These are phyloP conservation scores for Penicillium atrosanguineum DNA, from an alignment of 495 filamentous ascomycete species.

Conservation along the genomic window DNA sequence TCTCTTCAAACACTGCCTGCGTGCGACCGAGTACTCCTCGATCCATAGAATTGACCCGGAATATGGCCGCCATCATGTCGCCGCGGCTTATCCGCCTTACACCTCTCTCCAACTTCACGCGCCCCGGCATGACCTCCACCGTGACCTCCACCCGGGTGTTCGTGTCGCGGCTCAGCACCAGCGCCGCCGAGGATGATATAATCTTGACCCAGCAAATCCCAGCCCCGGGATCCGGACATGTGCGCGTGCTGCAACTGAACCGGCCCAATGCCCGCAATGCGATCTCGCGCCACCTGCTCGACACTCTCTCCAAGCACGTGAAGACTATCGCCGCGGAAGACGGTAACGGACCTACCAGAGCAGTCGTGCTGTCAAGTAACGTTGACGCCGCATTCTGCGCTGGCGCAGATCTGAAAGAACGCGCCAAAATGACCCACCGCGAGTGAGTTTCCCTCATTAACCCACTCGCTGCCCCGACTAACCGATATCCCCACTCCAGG, in stretches of 20 bases:
- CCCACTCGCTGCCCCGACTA: background rate
- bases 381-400: conserved; percentile 85
- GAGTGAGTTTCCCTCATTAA: conserved; percentile 46
- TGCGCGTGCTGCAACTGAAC: conserved; percentile 84
- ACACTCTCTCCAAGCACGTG: conserved; percentile 66
- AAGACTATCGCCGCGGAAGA: conserved; percentile 65
- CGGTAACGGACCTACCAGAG: conserved; percentile 64
- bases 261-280: conserved; percentile 83
- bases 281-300: conserved; percentile 74
- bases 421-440: conserved; percentile 65
- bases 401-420: conserved; percentile 91
- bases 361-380: conserved; percentile 74
- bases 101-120: conserved; percentile 15
- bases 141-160: conserved; percentile 27
- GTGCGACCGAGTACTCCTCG: conserved; percentile 4
- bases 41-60: conserved; percentile 3
- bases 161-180: conserved; percentile 38
- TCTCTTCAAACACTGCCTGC: background rate
- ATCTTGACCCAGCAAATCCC: conserved; percentile 70
- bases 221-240: conserved; percentile 77
- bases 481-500: conserved; percentile 36
- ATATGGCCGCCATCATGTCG: conserved; percentile 28
- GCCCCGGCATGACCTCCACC: conserved; percentile 19
- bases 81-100: conserved; percentile 31
- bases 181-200: conserved; percentile 42